Evolutionary conservation across 2,329 filamentous ascomycete genomes (phyloP).

Genomic region (Botrytis pseudocinerea): DNA sequence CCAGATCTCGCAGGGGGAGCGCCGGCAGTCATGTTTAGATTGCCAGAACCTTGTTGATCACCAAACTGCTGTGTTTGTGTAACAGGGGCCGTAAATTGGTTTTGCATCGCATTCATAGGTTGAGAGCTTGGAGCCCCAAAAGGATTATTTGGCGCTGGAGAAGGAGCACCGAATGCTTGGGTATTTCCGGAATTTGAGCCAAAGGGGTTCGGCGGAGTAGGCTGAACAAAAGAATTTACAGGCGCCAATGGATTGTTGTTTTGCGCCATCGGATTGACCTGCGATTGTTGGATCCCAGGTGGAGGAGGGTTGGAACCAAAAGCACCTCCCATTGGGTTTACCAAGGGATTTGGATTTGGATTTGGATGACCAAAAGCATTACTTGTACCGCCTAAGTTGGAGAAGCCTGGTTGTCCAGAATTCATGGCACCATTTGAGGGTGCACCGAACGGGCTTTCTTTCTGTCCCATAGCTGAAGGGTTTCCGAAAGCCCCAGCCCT

Average conservation of each 20-base stretch:
- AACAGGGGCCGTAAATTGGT: not conserved
- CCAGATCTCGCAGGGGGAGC: not conserved
- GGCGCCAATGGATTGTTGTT: slow-evolving; percentile 22
- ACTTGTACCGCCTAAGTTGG: slow-evolving; percentile 20
- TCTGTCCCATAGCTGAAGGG: slow-evolving; percentile 43
- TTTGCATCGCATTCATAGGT: slow-evolving; percentile 2
- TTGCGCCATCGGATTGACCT: slow-evolving; percentile 8
- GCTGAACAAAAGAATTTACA: slow-evolving; percentile 42
- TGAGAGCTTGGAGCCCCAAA: slow-evolving; percentile 21
- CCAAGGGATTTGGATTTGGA: slow-evolving; percentile 25
- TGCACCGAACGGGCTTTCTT: slow-evolving; percentile 40
- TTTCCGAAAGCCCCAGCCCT: slow-evolving; percentile 44
- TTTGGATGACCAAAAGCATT: slow-evolving; percentile 15
- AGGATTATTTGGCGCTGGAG: slow-evolving; percentile 21
- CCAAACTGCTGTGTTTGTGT: not conserved
- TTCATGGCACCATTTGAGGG: slow-evolving; percentile 20
- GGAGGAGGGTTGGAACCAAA: slow-evolving; percentile 17
- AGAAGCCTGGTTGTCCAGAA: slow-evolving; percentile 22
- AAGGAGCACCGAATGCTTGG: slow-evolving; percentile 47
- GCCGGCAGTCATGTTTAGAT: not conserved
- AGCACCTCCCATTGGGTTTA: slow-evolving; percentile 22
- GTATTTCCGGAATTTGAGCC: slow-evolving; percentile 9
- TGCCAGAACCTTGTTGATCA: not conserved
- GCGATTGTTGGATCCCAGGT: slow-evolving; percentile 13
- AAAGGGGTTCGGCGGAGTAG: slow-evolving; percentile 42